phyloP scores from a whole-genome alignment of 768 basidiomycete species.

The Kwoniella heveanensis region DNA sequence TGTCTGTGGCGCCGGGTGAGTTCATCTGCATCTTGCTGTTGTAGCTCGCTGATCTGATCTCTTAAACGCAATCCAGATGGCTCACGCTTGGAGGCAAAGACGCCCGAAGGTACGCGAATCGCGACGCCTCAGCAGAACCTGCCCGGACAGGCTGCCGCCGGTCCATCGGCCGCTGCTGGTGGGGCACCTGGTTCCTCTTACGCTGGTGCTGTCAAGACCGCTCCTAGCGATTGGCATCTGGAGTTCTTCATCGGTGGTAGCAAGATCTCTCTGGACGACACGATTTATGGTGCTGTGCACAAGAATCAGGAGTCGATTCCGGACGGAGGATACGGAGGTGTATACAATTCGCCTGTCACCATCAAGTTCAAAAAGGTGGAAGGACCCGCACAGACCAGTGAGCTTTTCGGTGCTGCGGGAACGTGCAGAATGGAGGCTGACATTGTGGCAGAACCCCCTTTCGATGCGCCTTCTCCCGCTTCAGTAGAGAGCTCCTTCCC shows the following conservation, averaged over 20 bases:
- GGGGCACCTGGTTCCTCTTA: slow-evolving; percentile 64
- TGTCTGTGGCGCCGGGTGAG: slow-evolving; percentile 72
- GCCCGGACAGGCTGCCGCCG: slow-evolving; percentile 52
- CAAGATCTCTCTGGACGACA: slow-evolving; percentile 77
- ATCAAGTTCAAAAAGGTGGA: slow-evolving; percentile 90
- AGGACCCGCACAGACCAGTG: slow-evolving; percentile 67
- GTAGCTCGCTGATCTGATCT: too few relatives aligned
- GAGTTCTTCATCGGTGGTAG: slow-evolving; percentile 94
- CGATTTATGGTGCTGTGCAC: slow-evolving; percentile 94
- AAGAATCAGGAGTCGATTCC: slow-evolving; percentile 22
- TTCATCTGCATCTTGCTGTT: not conserved
- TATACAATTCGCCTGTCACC: slow-evolving; percentile 86
- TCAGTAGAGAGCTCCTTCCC: slow-evolving; percentile 58
- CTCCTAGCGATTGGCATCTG: slow-evolving; percentile 94
- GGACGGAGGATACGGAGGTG: slow-evolving; percentile 16
- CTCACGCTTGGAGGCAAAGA: slow-evolving; percentile 91
- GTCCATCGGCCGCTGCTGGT: slow-evolving; percentile 33
- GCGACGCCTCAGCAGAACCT: slow-evolving; percentile 69
- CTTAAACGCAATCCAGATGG: slow-evolving; percentile 65
- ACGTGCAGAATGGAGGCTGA: slow-evolving; percentile 58
- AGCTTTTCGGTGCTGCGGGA: not conserved
- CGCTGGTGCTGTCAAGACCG: slow-evolving; percentile 88
- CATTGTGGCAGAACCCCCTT: slow-evolving; percentile 11
- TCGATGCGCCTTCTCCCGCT: slow-evolving; percentile 40
- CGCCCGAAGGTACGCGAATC: slow-evolving; percentile 92